phyloP scores from a whole-genome alignment of 1,284 basidiomycete genomes.

The Cutaneotrichosporon curvatum region DNA sequence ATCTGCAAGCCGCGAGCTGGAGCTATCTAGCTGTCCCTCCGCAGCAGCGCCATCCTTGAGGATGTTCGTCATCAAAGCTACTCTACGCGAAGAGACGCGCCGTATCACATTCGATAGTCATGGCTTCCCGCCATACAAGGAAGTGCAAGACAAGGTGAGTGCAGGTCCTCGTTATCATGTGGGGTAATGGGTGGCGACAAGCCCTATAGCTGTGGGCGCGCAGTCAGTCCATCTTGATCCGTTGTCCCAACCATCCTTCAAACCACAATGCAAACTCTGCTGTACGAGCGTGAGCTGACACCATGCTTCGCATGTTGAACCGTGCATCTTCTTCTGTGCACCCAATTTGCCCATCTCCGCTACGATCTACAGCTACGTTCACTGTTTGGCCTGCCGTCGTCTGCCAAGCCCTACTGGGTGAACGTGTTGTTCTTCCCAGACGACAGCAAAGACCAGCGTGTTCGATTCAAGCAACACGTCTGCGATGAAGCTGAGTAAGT shows the following conservation, averaged over 20 bases:
- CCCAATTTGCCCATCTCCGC: no score
- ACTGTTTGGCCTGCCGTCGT: constrained; percentile 40
- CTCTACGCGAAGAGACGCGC: constrained; percentile 44
- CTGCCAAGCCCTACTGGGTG: constrained; percentile 40
- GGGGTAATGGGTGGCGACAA: constrained; percentile 7
- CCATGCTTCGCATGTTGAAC: no score
- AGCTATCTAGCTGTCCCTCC: no score
- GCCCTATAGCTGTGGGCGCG: background rate
- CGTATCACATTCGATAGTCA: constrained; percentile 36
- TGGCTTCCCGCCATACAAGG: constrained; percentile 37
- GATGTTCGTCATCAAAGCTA: constrained; percentile 44
- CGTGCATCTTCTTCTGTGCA: background rate
- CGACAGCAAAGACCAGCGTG: constrained; percentile 33
- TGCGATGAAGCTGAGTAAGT: constrained; percentile 45
- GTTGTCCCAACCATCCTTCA: background rate
- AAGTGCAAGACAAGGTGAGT: constrained; percentile 42
- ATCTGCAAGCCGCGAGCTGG: no score
- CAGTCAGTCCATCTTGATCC: background rate
- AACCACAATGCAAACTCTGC: no score
- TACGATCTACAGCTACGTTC: constrained; percentile 34
- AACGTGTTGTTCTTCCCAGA: constrained; percentile 43
- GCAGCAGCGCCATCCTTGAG: background rate
- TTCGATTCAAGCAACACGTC: constrained; percentile 46
- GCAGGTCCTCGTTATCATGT: no score
- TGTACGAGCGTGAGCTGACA: no score